Base-by-base conservation (phyloP, 345 rosid species). In the Pistacia vera region DNA sequence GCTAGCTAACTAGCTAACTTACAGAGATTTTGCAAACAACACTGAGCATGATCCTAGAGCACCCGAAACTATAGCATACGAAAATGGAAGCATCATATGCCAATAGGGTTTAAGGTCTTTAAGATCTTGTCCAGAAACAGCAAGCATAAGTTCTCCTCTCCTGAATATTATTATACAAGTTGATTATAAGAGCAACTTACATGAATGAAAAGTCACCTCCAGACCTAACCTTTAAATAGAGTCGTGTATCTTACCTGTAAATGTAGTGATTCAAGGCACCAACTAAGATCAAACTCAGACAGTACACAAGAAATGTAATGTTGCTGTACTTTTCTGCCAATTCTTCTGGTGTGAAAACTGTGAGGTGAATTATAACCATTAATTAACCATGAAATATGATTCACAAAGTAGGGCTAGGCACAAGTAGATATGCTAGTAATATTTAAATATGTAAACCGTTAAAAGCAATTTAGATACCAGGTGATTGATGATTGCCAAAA, bases 21-120 rank as follows among this genome's bases (percentile, higher is more conserved):
- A 96, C 98, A 96, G 92, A 72, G 99, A 96, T 88, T 96, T 96
- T 75, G 99, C 99, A 69, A 93, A 96, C 83, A 96, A 86, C 76
- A 96, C 99, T 18, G 99, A 96, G 86, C 91, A 96, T 65, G 99
- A 93, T 78, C 99, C 99, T 72, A 96, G 82, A 56, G 99, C 99
- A 52, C 99, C 99, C 4, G 99, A 96, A 78, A 96, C 99, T 73
- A 92, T 82, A 62, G 99, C 99, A 84, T 92, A 96, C 6, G 99
- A 93, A 84, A 96, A 93, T 54, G 99, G 99, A 82, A 93, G 93
- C 70, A 96, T 78, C 91, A 87, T 88, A 16, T 83, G 90, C 98
- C 99, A 96, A 81, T 92, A 90, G 3, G 90, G 89, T 82, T 83
- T 85, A 80, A 89, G 85, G 51, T 93, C 98, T 82, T 83, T 85